Base-by-base conservation (phyloP, 2,329 filamentous ascomycete genomes). In the Monascus ruber region DNA sequence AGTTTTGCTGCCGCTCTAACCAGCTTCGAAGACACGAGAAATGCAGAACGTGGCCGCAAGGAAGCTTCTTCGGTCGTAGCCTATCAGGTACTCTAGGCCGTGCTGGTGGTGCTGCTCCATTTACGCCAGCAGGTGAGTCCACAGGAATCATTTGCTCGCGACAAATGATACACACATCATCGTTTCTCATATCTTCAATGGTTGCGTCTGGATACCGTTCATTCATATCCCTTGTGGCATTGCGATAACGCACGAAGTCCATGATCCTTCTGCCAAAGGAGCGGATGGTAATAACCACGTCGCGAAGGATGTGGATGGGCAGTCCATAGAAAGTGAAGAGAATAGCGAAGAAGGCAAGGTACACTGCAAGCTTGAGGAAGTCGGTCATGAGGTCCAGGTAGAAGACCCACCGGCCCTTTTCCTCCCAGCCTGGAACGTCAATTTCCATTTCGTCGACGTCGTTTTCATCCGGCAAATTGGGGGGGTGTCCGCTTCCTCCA, bases 141-240 rank as follows among this genome's bases (percentile, higher is more conserved):
- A 86, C 94, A 1, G 82, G 79, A 28, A 77, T 77, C 91, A 98
- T 98, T 47, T 93, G 85, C 59, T 98, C 91, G 44, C 91, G 79
- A 62, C 91, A 98, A 40, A 98, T 94, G 51, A 98, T 98, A 62
- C 91, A 98, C 2, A 91, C 93, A 53, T 93, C 86, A 58, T 95
- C 89, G 36, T 84, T 74, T 26, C 72, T 70, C 24, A 98, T 76
- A 48, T 98, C 89, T 48, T 93, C 85, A 2, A 76, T 73, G 1
- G 85, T 94, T 1, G 91, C 91, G 58, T 98, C 91, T 4, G 85
- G 83, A 57, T 95, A 96, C 52, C 77, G 71, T 43, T 77, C 77
- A 55, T 94, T 91, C 87, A 98, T 96, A 57, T 96, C 86, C 49
- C 83, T 76, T 3, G 94, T 87, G 2, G 91, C 91, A 53, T 86